Evolutionary conservation across 768 basidiomycete genomes (phyloP), one percentile per base, ranked within the genome.

Genomic region (Phallus indusiatus): DNA sequence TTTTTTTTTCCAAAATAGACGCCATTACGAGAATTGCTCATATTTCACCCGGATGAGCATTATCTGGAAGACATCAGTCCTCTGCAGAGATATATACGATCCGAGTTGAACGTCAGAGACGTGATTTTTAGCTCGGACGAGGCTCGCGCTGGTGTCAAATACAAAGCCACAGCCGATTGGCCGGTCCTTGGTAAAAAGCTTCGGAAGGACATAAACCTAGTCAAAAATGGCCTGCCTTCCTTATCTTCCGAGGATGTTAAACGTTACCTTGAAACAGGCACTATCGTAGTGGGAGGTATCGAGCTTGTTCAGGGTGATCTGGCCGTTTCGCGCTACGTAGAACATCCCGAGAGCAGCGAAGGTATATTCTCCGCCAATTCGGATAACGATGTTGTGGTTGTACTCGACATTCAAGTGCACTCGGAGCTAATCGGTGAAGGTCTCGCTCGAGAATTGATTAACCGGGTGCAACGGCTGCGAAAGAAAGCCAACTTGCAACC

Each of bases 401-500:
- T 95, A 51, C 83, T 99, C 46, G 96, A 99, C 72, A 83, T 92
- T 56, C 84, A 88, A 69, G 80, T 87, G 50, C 90, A 96, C 66
- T 80, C 87, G 0, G 92, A 97, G 62, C 80, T 98, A 48, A 83
- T 86, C 70, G 78, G 83, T 54, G 90, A 97, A 75, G 94, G 91
- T 78, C 77, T 94, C 22, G 86, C 90, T 50, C 82, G 96, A 49
- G 91, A 95, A 71, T 72, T 97, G 63, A 87, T 88, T 63, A 95
- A 94, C 64, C 86, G 94, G 56, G 86, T 97, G 47, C 96, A 99
- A 75, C 92, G 90, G 69, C 76, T 97, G 61, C 80, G 96, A 65
- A 99, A 99, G 76, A 92, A 94, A 72, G 94, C 93, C 1, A 93
- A 94, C 14, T 76, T 98, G 63, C 92, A 94, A 72, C 87, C 95